A percentile compares a stretch with the other conserved stretches of the same genome.
phyloP scores from a whole-genome alignment of 2,329 filamentous ascomycete species.

The Pseudogymnoascus sp. region DNA sequence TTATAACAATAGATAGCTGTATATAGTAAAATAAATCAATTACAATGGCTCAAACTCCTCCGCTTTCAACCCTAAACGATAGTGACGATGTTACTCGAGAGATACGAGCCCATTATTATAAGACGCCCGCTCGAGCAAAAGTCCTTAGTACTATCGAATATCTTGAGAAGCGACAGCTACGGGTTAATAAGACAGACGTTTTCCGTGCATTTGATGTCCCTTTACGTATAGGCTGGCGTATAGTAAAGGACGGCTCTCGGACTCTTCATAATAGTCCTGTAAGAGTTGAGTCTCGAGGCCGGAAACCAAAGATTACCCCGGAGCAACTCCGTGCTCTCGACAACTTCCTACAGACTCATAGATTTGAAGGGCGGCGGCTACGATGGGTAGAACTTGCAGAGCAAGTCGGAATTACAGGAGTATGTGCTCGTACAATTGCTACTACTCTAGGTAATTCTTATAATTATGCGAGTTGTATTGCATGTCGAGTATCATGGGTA shows the following conservation, averaged over 20 bases:
- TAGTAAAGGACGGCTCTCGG: neutral
- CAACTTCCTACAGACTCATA: neutral
- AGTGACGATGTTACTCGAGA: too few species aligned
- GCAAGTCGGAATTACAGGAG: neutral
- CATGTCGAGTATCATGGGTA: neutral
- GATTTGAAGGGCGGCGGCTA: neutral
- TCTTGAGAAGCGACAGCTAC: neutral
- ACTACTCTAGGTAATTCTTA: neutral
- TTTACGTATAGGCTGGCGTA: neutral
- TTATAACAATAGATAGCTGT: too few species aligned
- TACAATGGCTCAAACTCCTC: too few species aligned
- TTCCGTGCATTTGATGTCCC: neutral
- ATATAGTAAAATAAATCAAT: too few species aligned
- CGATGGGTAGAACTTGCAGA: neutral
- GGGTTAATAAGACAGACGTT: neutral
- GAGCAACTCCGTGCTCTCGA: neutral
- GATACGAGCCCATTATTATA: too few species aligned
- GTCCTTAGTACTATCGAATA: too few species aligned
- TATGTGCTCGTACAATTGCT: neutral
- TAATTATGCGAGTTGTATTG: neutral
- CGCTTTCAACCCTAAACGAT: too few species aligned
- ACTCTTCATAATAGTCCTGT: neutral
- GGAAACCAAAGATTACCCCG: too few species aligned
- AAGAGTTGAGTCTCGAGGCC: neutral
- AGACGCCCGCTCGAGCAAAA: too few species aligned